Conservation (phyloP, 306 rosid species). For the Quillaja saponaria region DNA sequence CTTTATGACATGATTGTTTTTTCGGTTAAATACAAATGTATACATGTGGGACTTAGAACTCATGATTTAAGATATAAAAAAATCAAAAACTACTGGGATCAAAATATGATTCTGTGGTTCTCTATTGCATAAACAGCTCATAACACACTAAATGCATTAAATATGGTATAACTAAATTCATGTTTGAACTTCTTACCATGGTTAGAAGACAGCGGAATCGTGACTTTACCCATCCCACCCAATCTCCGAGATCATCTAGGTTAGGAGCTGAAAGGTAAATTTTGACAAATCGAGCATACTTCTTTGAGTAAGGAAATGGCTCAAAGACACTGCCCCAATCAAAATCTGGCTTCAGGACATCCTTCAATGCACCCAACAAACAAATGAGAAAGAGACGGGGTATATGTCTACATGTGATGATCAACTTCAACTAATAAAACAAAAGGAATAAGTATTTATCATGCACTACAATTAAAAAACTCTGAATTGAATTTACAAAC, state of each 20-base stretch:
- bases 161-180: slow-evolving; percentile 14
- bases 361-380: slow-evolving; percentile 36
- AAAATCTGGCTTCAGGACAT: slow-evolving; percentile 39
- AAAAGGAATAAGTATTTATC: not conserved
- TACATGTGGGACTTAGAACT: not conserved
- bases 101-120: too few species aligned
- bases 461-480: slow-evolving; percentile 11
- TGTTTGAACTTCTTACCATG: slow-evolving; percentile 35
- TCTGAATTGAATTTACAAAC: slow-evolving; percentile 2
- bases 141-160: too few species aligned
- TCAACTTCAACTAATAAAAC: slow-evolving; percentile 7
- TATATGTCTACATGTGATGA: too few species aligned
- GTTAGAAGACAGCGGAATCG: slow-evolving; percentile 41
- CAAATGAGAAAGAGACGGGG: slow-evolving; percentile 18
- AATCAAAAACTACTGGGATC: too few species aligned
- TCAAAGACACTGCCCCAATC: slow-evolving; percentile 38
- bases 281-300: slow-evolving; percentile 35
- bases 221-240: slow-evolving; percentile 53
- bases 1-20: not conserved
- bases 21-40: not conserved
- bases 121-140: too few species aligned
- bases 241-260: slow-evolving; percentile 38
- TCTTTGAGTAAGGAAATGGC: slow-evolving; percentile 40
- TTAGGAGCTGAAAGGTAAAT: slow-evolving; percentile 38
- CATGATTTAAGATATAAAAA: too few species aligned